Percentiles rank a stretch among this genome's conserved stretches.
Conservation (phyloP, 129 eudicot genomes). For the Kitagawia praeruptora region DNA sequence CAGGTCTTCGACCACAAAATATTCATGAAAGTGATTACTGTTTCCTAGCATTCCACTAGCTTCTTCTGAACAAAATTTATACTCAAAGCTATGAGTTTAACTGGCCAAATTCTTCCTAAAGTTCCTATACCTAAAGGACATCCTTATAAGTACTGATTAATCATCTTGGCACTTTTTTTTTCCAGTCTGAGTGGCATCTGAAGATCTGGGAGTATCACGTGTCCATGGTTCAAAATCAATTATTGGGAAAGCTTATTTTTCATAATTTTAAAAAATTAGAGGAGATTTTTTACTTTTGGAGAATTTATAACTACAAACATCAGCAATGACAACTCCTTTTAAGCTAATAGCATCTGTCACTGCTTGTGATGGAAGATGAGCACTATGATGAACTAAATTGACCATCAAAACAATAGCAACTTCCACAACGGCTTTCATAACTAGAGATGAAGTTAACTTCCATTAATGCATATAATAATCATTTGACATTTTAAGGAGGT, state of each 20-base stretch:
- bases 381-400: not conserved
- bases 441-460: no score
- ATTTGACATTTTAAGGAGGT: not conserved
- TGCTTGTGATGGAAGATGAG: not conserved
- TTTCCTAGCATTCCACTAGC: not conserved
- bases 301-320: not conserved
- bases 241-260: no score
- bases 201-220: no score
- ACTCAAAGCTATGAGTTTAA: not conserved
- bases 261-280: no score
- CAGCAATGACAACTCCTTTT: not conserved
- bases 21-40: not conserved
- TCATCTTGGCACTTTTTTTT: no score
- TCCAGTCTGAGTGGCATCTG: no score
- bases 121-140: not conserved
- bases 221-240: no score
- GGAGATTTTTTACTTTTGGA: no score
- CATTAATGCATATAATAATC: no score
- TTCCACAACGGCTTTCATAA: not conserved
- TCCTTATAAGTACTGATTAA: not conserved
- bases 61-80: not conserved
- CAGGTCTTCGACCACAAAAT: no score
- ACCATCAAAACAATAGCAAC: not conserved
- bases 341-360: not conserved
- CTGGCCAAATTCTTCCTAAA: not conserved